phyloP scores from a whole-genome alignment of 2,329 filamentous ascomycete species.

The Delphinella strobiligena region DNA sequence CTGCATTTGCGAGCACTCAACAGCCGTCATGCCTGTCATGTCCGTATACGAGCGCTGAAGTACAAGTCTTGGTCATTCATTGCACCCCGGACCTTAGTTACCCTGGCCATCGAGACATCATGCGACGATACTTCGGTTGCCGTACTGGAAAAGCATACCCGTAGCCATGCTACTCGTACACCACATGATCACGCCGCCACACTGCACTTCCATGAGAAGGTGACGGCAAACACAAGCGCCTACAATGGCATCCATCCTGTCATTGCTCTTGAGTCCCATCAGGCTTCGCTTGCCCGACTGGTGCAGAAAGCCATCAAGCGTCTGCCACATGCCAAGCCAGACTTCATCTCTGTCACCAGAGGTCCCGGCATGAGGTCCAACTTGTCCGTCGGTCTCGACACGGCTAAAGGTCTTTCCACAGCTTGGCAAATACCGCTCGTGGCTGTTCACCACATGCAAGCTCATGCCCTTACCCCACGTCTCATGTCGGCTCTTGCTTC shows the following conservation, averaged over 20 bases:
- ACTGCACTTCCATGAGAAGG: constrained; percentile 61
- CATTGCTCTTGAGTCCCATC: constrained; percentile 64
- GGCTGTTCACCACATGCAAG: constrained; percentile 94
- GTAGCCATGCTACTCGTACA: background rate
- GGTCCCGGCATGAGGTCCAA: constrained; percentile 82
- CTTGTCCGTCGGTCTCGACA: constrained; percentile 65
- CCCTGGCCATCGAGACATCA: constrained; percentile 68
- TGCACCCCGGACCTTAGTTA: constrained; percentile 12
- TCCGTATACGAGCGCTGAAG: too few relatives aligned
- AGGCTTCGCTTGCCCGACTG: constrained; percentile 54
- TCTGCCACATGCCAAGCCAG: constrained; percentile 40
- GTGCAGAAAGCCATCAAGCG: constrained; percentile 48
- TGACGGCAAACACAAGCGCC: constrained; percentile 65
- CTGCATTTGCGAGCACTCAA: background rate
- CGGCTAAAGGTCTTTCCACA: constrained; percentile 74
- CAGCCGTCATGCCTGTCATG: background rate
- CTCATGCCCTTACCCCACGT: constrained; percentile 79
- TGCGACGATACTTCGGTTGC: constrained; percentile 93
- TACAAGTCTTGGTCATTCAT: too few relatives aligned
- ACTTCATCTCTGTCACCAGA: constrained; percentile 80
- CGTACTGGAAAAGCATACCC: constrained; percentile 47
- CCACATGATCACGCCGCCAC: constrained; percentile 1
- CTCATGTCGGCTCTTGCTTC: constrained; percentile 52
- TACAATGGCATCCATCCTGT: constrained; percentile 73
- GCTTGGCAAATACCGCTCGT: constrained; percentile 76